A percentile compares a stretch with the other conserved stretches of the same genome.
Evolutionary conservation across 2,329 filamentous ascomycete species (phyloP).

Genomic region (Elsinoe ampelina): DNA sequence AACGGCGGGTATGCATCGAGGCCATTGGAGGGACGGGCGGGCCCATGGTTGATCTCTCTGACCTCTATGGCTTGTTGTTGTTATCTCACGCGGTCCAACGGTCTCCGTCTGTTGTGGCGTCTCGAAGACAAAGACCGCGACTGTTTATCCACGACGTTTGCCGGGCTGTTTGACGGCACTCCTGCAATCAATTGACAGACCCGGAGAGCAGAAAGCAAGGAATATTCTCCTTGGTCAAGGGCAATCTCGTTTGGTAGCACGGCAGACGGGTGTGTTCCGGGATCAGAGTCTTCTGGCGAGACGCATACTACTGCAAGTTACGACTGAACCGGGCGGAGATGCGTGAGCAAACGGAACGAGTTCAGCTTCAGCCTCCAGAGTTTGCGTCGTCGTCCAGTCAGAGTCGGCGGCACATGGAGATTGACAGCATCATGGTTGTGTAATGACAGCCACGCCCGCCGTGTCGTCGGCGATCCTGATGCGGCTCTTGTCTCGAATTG

Average conservation of each 20-base stretch:
- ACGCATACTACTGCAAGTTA: background rate
- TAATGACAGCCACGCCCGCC: background rate
- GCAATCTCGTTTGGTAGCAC: background rate
- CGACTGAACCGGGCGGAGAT: background rate
- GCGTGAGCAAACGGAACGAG: background rate
- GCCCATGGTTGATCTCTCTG: background rate
- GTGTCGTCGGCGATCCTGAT: background rate
- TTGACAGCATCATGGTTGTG: conserved; percentile 2
- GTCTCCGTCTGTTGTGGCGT: conserved; percentile 1
- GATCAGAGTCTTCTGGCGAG: background rate
- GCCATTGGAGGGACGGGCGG: background rate
- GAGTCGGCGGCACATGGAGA: background rate
- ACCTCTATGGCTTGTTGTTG: conserved; percentile 1
- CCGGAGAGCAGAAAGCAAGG: background rate
- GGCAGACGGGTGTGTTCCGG: background rate
- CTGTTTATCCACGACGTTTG: conserved; percentile 8
- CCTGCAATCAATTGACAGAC: conserved; percentile 5
- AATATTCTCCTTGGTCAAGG: background rate
- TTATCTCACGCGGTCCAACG: conserved; percentile 13
- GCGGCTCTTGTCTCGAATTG: background rate
- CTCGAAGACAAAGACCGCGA: conserved; percentile 1
- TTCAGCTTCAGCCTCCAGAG: background rate
- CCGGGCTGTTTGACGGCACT: background rate
- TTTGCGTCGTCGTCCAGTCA: conserved; percentile 4
- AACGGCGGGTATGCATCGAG: conserved; percentile 2